Evolutionary conservation across 140 eudicot species (phyloP).

Genomic region (Senecio squalidus): DNA sequence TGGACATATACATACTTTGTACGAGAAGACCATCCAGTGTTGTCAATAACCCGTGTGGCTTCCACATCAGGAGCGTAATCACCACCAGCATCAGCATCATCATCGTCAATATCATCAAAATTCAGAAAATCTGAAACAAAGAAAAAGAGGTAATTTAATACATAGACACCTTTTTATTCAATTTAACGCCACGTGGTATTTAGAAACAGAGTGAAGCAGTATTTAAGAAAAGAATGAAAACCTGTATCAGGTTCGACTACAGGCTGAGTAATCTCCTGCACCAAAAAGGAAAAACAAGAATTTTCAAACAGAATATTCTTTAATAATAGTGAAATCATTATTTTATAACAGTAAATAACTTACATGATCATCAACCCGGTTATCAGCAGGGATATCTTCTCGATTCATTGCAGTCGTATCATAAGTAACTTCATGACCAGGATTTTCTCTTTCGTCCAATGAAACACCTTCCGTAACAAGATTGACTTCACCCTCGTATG

Average conservation of each 20-base stretch:
- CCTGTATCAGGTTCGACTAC: slow-evolving; percentile 62
- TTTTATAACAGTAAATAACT: slow-evolving; percentile 17
- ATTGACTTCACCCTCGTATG: slow-evolving; percentile 20
- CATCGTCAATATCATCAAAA: slow-evolving; percentile 82
- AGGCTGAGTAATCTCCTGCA: slow-evolving; percentile 43
- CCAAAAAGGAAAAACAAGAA: slow-evolving; percentile 11
- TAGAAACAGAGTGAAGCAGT: background rate
- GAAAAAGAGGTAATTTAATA: background rate
- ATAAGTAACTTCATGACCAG: slow-evolving; percentile 21
- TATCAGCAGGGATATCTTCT: slow-evolving; percentile 14
- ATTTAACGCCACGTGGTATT: background rate
- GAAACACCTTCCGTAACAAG: slow-evolving; percentile 16
- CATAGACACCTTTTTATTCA: background rate
- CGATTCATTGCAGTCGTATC: slow-evolving; percentile 21
- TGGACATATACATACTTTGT: slow-evolving; percentile 38
- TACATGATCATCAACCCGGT: slow-evolving; percentile 35
- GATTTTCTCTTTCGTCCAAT: slow-evolving; percentile 28
- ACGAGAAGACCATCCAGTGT: slow-evolving; percentile 90
- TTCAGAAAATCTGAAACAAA: slow-evolving; percentile 66
- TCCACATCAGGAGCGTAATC: slow-evolving; percentile 55
- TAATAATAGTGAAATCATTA: background rate
- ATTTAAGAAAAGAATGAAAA: slow-evolving; percentile 16
- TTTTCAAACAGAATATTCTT: background rate
- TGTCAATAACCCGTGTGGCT: slow-evolving; percentile 47
- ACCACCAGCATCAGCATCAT: slow-evolving; percentile 61